Base-by-base conservation (phyloP, 805 yeast species). In the Tetrapisispora iriomotensis region DNA sequence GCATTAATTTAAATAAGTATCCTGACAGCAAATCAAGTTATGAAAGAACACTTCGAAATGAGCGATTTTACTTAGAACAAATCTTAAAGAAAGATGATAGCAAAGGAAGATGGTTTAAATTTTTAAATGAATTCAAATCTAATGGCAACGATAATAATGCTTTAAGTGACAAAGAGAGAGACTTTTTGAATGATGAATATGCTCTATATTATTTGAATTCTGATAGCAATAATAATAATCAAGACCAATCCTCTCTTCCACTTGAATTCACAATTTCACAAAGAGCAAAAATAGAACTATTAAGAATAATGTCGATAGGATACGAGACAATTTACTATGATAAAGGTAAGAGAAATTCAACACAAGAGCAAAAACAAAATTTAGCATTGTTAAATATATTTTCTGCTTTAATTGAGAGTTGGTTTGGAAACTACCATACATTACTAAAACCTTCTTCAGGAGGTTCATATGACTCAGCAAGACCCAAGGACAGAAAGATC, bases 291-390 rank as follows among this genome's bases (percentile, higher is more conserved):
- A 66, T 88, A 24, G 95, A 85, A 51, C 61, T 88, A 28, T 61
- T 86, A 25, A 82, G 82, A 53, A 82, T 88, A 46, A 74, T 82
- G 61, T 75, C 88, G 1, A 65, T 87, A 37, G 94, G 92, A 28
- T 86, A 84, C 56, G 94, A 85, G 49, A 76, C 90, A 2, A 66
- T 88, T 15, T 88, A 88, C 56, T 79, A 81, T 39, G 74, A 71
- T 36, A 75, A 72, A 45, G 75, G 77, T 3, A 77, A 71, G 27
- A 37, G 43, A 28, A 45, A 44, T 31, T 73, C 30, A 58, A 64
- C 34, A 5, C 58, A 71, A 24, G 69, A 72, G 34, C 80, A 75
- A 50, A 66, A 76, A 29, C 87, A 81, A 45, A 80, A 80, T 50
- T 61, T 88, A 34, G 74, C 87, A 0, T 70, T 87, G 9, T 65